Evolutionary conservation across 495 filamentous ascomycete species (phyloP), one percentile per base, ranked within the genome.

Genomic region (Podospora appendiculata): DNA sequence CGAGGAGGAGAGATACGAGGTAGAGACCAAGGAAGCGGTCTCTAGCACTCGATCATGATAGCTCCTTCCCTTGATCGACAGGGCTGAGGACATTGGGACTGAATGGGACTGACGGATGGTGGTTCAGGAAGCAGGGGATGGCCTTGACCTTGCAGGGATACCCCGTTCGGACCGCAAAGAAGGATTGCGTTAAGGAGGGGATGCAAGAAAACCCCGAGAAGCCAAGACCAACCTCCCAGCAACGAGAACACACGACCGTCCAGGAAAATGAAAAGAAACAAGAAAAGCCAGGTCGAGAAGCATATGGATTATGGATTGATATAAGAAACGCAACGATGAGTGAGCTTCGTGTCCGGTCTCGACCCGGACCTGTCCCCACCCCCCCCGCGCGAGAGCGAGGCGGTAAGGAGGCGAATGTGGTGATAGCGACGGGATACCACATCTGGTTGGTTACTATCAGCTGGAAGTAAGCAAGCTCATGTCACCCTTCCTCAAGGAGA

Each of bases 1-100:
- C 4, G 81, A 51, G 9, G 53, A 39, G 3, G 57, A 48, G 8
- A 52, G 50, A 47, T 53, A 59, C 8, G 57, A 82, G 36, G 78
- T 74, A 11, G 48, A 43, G 48, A 50, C 38, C 13, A 50, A 43
- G 19, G 48, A 18, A n/a, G 48, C 14, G 4, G 48, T 16, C 48
- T 50, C 48, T 5, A 50, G 32, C 1, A 50, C 48, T 10, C 36
- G 38, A 42, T 50, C 34, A 43, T 42, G 48, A n/a, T 39, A n/a
- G 3, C 38, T n/a, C 18, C 16, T 14, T 11, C 12, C 19, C 9
- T 19, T 38, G 39, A 50, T 50, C 1, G 48, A 39, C 8, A 40
- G 48, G 19, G 38, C 32, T 41, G 16, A 25, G 17, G 47, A 49
- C 47, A 49, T 49, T 25, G 25, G 25, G 25, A 25, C 25, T 25